phyloP scores from a whole-genome alignment of 495 filamentous ascomycete genomes.

The Parachaetomium inaequale region DNA sequence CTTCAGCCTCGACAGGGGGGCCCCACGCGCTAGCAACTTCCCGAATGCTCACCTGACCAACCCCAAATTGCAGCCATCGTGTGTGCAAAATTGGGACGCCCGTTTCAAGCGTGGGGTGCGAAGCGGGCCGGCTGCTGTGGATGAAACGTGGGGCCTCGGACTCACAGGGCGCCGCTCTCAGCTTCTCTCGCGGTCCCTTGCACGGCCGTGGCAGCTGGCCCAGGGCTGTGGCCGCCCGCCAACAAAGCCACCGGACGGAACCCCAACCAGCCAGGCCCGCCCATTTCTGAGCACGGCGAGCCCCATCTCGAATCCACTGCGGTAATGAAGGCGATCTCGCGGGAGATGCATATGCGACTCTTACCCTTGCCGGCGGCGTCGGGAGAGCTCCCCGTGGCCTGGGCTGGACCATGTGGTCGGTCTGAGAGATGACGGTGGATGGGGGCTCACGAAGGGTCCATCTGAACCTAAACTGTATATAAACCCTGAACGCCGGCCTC shows the following conservation, averaged over 20 bases:
- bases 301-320: neutral
- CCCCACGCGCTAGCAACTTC: neutral
- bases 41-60: conserved; percentile 10
- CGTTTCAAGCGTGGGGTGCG: conserved; percentile 9
- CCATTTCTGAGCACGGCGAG: neutral
- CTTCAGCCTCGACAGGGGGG: conserved; percentile 3
- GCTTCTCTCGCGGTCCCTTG: neutral
- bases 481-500: neutral
- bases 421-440: conserved; percentile 1
- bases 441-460: conserved; percentile 9
- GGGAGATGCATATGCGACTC: neutral
- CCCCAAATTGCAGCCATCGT: conserved; percentile 7
- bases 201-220: neutral
- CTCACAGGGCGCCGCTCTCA: neutral
- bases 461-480: neutral
- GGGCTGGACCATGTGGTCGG: conserved; percentile 8
- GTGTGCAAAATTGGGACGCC: neutral
- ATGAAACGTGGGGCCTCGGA: conserved; percentile 2
- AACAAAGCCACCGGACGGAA: neutral
- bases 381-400: conserved; percentile 11
- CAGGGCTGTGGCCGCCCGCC: neutral
- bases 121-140: neutral
- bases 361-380: conserved; percentile 1
- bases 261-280: neutral
- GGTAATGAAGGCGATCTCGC: conserved; percentile 3